Evolutionary conservation across 257 asterid genomes (phyloP).

Genomic region (Nicotiana obtusifolia): DNA sequence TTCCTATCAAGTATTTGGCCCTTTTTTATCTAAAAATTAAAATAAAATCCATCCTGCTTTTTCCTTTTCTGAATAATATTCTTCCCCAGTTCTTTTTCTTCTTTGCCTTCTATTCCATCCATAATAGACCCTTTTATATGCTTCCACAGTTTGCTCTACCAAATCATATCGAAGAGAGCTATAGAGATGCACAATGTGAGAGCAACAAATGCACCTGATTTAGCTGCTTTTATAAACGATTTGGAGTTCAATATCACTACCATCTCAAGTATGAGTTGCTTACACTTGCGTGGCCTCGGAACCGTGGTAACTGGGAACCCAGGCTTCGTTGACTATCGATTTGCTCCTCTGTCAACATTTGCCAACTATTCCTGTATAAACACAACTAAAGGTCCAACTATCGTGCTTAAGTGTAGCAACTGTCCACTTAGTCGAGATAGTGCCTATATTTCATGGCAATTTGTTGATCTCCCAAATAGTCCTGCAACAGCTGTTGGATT

Average conservation of each 20-base stretch:
- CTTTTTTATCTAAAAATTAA: background rate
- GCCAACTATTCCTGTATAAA: conserved; percentile 76
- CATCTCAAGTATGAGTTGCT: conserved; percentile 85
- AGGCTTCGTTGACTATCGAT: conserved; percentile 52
- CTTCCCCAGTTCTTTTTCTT: background rate
- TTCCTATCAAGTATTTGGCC: background rate
- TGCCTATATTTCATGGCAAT: conserved; percentile 75
- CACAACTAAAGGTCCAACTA: conserved; percentile 78
- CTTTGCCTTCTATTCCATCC: background rate
- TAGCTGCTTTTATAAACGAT: conserved; percentile 66
- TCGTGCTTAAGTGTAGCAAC: conserved; percentile 52
- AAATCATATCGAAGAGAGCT: conserved; percentile 67
- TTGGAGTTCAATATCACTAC: conserved; percentile 77
- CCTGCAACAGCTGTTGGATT: conserved; percentile 93
- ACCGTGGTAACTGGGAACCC: conserved; percentile 66
- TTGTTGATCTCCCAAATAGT: conserved; percentile 73
- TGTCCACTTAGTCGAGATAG: conserved; percentile 56
- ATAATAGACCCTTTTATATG: background rate
- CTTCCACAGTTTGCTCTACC: conserved; percentile 78
- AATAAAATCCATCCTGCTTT: background rate
- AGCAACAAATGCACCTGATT: conserved; percentile 81
- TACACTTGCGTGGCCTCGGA: conserved; percentile 78
- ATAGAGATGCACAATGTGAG: conserved; percentile 85
- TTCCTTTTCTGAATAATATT: background rate
- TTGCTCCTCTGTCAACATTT: conserved; percentile 58